Conservation (phyloP, 495 filamentous ascomycete genomes). For the Penicillium samsonianum region DNA sequence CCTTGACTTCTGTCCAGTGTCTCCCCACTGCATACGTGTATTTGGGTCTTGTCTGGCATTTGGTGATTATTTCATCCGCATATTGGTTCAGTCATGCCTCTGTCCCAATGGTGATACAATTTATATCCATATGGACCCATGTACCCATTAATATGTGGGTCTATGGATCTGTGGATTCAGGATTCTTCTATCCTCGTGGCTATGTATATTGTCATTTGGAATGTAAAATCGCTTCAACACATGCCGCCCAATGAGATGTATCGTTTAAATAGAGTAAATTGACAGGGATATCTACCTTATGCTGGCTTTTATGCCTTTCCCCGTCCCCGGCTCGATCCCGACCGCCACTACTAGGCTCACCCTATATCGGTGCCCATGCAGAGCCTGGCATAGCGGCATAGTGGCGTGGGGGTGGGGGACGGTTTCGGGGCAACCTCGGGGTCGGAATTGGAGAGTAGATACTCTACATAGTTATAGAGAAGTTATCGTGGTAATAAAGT, state of each 20-base stretch:
- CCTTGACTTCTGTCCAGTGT: background rate
- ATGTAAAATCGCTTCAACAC: constrained; percentile 20
- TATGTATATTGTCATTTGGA: constrained; percentile 18
- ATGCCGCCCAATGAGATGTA: background rate
- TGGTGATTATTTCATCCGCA: background rate
- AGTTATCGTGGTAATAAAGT: no score
- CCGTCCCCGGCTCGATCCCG: no score
- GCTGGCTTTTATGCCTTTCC: no score
- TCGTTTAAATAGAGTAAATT: background rate
- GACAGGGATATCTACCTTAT: background rate
- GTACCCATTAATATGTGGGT: background rate
- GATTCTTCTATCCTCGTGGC: constrained; percentile 5
- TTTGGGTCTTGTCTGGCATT: background rate
- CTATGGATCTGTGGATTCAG: constrained; percentile 7
- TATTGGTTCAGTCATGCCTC: background rate
- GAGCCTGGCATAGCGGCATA: no score
- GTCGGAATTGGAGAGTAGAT: no score
- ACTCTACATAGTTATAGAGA: no score
- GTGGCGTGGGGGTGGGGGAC: no score
- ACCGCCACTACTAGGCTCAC: no score
- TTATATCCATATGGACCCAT: background rate
- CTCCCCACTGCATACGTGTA: background rate
- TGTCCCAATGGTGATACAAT: background rate
- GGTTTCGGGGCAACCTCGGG: no score
- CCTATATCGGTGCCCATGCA: no score